Percentiles rank a stretch among this genome's conserved stretches.
Evolutionary conservation across 768 basidiomycete species (phyloP).

Genomic region (Rhodotorula graminis): DNA sequence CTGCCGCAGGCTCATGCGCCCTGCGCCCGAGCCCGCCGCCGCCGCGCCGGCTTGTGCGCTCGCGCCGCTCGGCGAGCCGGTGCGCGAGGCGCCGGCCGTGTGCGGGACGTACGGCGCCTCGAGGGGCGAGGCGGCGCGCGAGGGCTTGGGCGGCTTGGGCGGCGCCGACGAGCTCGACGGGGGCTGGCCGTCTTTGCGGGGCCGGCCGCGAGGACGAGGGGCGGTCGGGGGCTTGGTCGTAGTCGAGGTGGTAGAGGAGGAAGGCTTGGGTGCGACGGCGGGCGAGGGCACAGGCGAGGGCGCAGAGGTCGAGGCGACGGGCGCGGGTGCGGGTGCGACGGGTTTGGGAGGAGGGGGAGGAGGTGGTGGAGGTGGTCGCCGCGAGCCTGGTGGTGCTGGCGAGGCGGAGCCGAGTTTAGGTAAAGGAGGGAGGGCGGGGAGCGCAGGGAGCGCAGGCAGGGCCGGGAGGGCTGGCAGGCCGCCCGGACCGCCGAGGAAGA

Average conservation of each 20-base stretch:
- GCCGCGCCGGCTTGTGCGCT: neutral
- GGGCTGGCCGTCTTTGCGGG: neutral
- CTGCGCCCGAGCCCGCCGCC: neutral
- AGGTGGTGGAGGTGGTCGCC: neutral
- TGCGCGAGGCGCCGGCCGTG: neutral
- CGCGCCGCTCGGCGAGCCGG: neutral
- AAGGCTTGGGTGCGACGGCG: neutral
- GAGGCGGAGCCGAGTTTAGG: neutral
- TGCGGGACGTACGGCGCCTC: neutral
- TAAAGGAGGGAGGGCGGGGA: neutral
- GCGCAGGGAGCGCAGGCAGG: neutral
- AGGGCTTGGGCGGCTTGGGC: neutral
- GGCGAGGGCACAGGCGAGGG: neutral
- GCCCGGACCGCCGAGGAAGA: neutral
- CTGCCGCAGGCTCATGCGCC: slow-evolving; percentile 26
- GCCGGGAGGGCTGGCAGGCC: neutral
- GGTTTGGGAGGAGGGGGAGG: neutral
- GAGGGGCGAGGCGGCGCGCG: neutral
- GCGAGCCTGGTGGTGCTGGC: neutral
- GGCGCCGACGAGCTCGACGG: neutral
- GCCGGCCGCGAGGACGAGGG: neutral
- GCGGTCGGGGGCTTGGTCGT: neutral
- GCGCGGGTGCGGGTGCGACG: neutral
- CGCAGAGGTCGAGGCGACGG: neutral
- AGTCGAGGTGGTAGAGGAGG: neutral